Evolutionary conservation across 768 basidiomycete species (phyloP).

Genomic region (Suillus brevipes): DNA sequence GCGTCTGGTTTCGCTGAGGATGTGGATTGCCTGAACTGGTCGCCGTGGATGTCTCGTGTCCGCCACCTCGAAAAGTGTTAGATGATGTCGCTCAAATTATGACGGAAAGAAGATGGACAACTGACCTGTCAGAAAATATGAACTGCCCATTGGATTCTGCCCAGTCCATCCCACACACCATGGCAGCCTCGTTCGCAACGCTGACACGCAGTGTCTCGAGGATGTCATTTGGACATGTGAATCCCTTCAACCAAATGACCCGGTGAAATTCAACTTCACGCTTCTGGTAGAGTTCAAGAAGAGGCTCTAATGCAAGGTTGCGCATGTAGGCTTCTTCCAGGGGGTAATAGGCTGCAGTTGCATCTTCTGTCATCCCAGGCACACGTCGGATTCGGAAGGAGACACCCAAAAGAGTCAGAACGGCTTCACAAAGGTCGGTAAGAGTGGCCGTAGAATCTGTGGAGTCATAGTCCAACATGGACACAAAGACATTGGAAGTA

Average conservation of each 20-base stretch:
- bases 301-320: slow-evolving; percentile 89
- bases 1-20: slow-evolving; percentile 88
- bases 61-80: slow-evolving; percentile 67
- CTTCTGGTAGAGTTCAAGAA: slow-evolving; percentile 76
- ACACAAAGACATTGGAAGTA: slow-evolving; percentile 88
- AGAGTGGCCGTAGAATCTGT: slow-evolving; percentile 94
- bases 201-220: slow-evolving; percentile 93
- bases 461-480: slow-evolving; percentile 96
- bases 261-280: slow-evolving; percentile 82
- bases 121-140: slow-evolving; percentile 95
- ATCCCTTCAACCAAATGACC: slow-evolving; percentile 98
- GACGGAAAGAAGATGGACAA: slow-evolving; percentile 1
- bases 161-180: slow-evolving; percentile 99
- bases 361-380: slow-evolving; percentile 88
- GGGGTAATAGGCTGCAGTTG: slow-evolving; percentile 89
- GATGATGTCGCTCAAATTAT: slow-evolving; percentile 6
- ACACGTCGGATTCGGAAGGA: slow-evolving; percentile 93
- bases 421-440: slow-evolving; percentile 92
- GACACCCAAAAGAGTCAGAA: slow-evolving; percentile 88
- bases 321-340: slow-evolving; percentile 92
- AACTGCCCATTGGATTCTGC: slow-evolving; percentile 97
- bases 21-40: slow-evolving; percentile 96
- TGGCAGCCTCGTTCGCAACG: slow-evolving; percentile 87
- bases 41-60: slow-evolving; percentile 96
- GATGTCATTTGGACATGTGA: slow-evolving; percentile 98